phyloP scores from a whole-genome alignment of 2,329 filamentous ascomycete species.

The Byssoonygena ceratinophila region DNA sequence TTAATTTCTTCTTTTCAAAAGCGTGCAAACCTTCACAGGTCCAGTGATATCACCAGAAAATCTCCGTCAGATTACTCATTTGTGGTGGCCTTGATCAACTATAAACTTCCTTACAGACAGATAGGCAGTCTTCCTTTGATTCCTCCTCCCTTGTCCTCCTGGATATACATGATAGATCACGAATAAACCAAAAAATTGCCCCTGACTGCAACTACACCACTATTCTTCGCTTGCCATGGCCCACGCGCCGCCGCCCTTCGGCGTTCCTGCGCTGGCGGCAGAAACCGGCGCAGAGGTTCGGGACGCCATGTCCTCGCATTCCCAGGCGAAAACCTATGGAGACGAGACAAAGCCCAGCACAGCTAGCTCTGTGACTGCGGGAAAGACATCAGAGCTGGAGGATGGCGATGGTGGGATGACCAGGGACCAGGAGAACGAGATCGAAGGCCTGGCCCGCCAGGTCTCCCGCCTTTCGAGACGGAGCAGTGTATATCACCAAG shows the following conservation, averaged over 20 bases:
- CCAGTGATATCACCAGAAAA: too few species aligned
- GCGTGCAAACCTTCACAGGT: too few species aligned
- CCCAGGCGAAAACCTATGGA: conserved; percentile 2
- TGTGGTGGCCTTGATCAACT: too few species aligned
- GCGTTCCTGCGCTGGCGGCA: neutral
- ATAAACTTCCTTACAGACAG: too few species aligned
- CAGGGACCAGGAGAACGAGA: conserved; percentile 20
- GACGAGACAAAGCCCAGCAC: conserved; percentile 14
- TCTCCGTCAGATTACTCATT: too few species aligned
- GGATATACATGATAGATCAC: neutral
- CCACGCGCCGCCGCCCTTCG: conserved; percentile 7
- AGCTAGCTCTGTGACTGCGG: conserved; percentile 21
- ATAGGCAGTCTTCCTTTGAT: too few species aligned
- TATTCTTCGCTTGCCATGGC: neutral
- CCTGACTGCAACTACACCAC: neutral
- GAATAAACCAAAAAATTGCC: neutral
- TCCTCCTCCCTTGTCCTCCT: neutral
- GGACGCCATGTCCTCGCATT: neutral
- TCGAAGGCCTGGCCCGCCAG: conserved; percentile 24
- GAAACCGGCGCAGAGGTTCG: conserved; percentile 3
- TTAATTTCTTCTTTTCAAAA: too few species aligned
- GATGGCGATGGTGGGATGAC: conserved; percentile 20
- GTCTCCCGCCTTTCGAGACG: conserved; percentile 25
- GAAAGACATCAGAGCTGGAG: conserved; percentile 14
- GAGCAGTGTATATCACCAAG: conserved; percentile 17